A percentile compares a stretch with the other conserved stretches of the same genome.
These are phyloP conservation scores for Stemphylium lycopersici DNA, from an alignment of 2,329 filamentous ascomycete genomes.

Conservation along the genomic window DNA sequence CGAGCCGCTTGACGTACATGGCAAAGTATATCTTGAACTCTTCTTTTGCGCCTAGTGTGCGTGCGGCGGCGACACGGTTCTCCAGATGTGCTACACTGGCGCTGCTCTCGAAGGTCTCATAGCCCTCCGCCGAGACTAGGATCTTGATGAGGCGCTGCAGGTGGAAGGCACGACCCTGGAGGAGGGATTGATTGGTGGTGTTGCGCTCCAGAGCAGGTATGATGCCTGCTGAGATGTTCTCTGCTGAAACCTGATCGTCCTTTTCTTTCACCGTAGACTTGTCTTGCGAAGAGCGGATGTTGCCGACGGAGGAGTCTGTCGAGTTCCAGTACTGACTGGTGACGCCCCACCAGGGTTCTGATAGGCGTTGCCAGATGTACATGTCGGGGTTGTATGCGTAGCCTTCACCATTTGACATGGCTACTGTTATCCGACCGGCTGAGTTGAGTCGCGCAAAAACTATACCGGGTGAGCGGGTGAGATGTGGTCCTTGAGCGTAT, in stretches of 20 bases:
- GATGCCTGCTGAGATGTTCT: conserved; percentile 82
- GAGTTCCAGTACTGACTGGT: conserved; percentile 99
- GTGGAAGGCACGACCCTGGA: conserved; percentile 90
- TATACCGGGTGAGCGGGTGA: conserved; percentile 80
- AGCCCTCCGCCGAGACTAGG: conserved; percentile 85
- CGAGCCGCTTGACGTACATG: conserved; percentile 96
- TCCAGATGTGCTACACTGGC: conserved; percentile 95
- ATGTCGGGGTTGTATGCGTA: conserved; percentile 86
- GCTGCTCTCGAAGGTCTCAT: conserved; percentile 86
- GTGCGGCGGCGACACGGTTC: conserved; percentile 87
- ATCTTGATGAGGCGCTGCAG: conserved; percentile 90
- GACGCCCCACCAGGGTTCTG: conserved; percentile 97
- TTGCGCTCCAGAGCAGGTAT: conserved; percentile 93
- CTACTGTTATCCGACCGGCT: conserved; percentile 83
- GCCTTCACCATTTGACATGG: conserved; percentile 91
- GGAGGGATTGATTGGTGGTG: conserved; percentile 88
- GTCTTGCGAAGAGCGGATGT: conserved; percentile 69
- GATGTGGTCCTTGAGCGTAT: conserved; percentile 77
- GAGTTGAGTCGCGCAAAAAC: conserved; percentile 92
- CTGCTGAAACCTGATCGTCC: conserved; percentile 58
- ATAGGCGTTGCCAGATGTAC: conserved; percentile 93
- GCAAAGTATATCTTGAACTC: conserved; percentile 95
- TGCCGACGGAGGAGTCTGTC: conserved; percentile 85
- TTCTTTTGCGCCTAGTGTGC: conserved; percentile 83
- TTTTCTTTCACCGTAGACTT: conserved; percentile 43